These are phyloP conservation scores for Cytospora chrysosperma DNA, from an alignment of 2,329 filamentous ascomycete species.

Conservation along the genomic window DNA sequence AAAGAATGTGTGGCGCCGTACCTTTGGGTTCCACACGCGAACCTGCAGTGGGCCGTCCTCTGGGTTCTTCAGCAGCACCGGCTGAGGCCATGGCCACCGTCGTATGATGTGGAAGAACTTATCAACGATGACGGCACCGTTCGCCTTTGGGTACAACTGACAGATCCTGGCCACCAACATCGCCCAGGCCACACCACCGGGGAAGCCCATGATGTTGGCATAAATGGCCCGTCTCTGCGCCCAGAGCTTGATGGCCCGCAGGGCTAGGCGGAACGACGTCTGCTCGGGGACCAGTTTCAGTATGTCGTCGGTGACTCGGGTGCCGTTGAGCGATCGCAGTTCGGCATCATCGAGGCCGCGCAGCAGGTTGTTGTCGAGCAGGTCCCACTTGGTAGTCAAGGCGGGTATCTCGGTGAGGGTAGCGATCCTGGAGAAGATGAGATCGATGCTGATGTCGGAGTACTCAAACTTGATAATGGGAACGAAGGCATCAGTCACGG, in stretches of 20 bases:
- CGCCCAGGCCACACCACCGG: constrained; percentile 95
- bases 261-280: constrained; percentile 82
- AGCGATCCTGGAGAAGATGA: constrained; percentile 80
- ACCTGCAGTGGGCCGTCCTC: constrained; percentile 79
- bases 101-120: constrained; percentile 95
- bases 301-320: constrained; percentile 91
- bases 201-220: constrained; percentile 93
- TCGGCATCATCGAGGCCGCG: constrained; percentile 85
- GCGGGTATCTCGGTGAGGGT: constrained; percentile 67
- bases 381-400: constrained; percentile 43
- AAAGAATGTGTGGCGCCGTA: constrained; percentile 38
- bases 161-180: constrained; percentile 96
- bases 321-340: constrained; percentile 88
- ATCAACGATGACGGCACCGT: constrained; percentile 80
- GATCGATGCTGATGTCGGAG: constrained; percentile 86
- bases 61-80: constrained; percentile 85
- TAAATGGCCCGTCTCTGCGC: constrained; percentile 90
- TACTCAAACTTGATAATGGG: constrained; percentile 98
- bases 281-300: constrained; percentile 83
- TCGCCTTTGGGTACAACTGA: constrained; percentile 91
- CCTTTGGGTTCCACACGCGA: constrained; percentile 91
- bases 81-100: constrained; percentile 90
- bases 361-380: constrained; percentile 81
- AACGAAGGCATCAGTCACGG: constrained; percentile 87
- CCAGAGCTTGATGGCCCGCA: constrained; percentile 95